These are phyloP conservation scores for Candida mesenterica DNA, from an alignment of 1,139 yeast species.

Conservation along the genomic window DNA sequence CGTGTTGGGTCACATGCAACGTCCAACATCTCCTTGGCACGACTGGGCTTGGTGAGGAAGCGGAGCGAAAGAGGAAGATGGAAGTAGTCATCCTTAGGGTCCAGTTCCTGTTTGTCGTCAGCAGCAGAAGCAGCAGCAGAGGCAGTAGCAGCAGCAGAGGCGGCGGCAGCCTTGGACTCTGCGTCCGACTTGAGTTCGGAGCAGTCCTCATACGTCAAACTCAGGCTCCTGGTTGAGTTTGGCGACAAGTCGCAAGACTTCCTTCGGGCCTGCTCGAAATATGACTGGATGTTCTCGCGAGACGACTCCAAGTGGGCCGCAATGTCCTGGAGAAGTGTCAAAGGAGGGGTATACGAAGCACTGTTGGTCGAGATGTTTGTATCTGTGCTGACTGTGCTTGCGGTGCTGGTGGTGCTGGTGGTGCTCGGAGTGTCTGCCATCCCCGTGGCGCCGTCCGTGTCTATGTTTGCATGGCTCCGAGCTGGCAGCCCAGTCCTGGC, in stretches of 20 bases:
- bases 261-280: background rate
- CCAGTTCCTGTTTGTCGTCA: background rate
- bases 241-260: background rate
- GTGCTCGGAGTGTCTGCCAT: too few species aligned
- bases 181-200: background rate
- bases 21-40: constrained; percentile 32
- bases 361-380: background rate
- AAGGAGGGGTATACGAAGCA: background rate
- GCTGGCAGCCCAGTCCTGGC: too few species aligned
- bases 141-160: too few species aligned
- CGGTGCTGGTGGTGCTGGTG: background rate
- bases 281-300: background rate
- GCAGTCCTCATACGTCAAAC: background rate
- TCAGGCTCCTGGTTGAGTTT: constrained; percentile 1
- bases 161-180: too few species aligned
- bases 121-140: too few species aligned
- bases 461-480: too few species aligned
- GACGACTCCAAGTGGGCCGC: constrained; percentile 1
- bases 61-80: constrained; percentile 32
- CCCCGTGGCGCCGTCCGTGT: too few species aligned
- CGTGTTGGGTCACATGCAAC: constrained; percentile 37
- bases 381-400: background rate
- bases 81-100: too few species aligned
- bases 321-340: background rate
- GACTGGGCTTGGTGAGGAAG: constrained; percentile 42